Evolutionary conservation across 371 early-diverging fungal species (phyloP).

Genomic region (Mortierella polycephala): DNA sequence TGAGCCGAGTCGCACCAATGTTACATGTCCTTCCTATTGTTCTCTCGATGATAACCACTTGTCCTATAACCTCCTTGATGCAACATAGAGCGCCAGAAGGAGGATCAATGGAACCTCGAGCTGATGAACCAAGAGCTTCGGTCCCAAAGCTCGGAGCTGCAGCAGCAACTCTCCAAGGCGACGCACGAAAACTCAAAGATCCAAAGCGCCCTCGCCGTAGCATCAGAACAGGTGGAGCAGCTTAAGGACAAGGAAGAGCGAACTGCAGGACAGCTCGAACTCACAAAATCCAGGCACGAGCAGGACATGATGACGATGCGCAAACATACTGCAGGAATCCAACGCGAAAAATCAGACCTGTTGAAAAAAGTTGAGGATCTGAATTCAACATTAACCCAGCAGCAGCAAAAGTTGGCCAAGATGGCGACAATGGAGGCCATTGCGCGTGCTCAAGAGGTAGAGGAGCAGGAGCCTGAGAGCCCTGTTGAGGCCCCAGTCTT

Average conservation of each 20-base stretch:
- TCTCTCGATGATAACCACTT: neutral
- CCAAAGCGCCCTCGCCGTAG: constrained; percentile 61
- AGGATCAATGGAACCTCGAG: constrained; percentile 72
- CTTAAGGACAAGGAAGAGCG: constrained; percentile 75
- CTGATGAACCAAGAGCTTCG: constrained; percentile 68
- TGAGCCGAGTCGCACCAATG: no score
- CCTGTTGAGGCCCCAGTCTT: constrained; percentile 40
- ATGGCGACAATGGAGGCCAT: constrained; percentile 38
- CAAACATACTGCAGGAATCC: constrained; percentile 67
- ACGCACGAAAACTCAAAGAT: constrained; percentile 67
- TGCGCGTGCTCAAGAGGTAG: constrained; percentile 39
- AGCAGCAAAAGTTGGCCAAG: constrained; percentile 24
- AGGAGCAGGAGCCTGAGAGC: constrained; percentile 25
- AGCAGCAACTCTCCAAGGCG: constrained; percentile 64
- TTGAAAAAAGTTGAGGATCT: constrained; percentile 69
- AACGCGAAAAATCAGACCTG: constrained; percentile 75
- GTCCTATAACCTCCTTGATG: neutral
- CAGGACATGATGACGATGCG: constrained; percentile 74
- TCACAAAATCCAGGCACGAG: constrained; percentile 70
- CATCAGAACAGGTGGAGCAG: constrained; percentile 70
- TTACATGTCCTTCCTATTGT: neutral
- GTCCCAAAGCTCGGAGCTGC: constrained; percentile 64
- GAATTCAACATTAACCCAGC: constrained; percentile 38
- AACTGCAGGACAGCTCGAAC: constrained; percentile 62
- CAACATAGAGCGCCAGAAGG: constrained; percentile 64